phyloP scores from a whole-genome alignment of 1,284 basidiomycete genomes.

The Cystobasidiaceae sp. region DNA sequence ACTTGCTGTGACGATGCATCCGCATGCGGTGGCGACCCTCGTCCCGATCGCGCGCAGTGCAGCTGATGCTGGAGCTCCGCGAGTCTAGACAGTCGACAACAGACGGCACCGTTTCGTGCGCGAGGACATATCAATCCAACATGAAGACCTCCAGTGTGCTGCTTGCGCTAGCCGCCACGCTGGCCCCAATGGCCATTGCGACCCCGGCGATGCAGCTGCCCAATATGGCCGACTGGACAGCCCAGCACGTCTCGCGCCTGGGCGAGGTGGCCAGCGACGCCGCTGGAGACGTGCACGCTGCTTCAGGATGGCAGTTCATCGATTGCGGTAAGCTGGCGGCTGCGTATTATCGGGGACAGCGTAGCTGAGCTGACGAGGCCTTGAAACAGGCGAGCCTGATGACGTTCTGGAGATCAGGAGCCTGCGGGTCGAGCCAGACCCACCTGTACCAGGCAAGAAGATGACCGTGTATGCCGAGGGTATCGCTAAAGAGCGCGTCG shows the following conservation, averaged over 20 bases:
- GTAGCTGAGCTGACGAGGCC: too few species aligned
- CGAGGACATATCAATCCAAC: neutral
- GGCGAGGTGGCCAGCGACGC: constrained; percentile 15
- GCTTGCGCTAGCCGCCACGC: neutral
- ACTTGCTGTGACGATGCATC: too few species aligned
- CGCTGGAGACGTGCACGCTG: constrained; percentile 25
- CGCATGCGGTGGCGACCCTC: too few species aligned
- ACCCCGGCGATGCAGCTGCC: constrained; percentile 11
- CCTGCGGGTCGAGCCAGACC: constrained; percentile 68
- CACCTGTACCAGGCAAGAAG: constrained; percentile 72
- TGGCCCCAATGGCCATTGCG: constrained; percentile 11
- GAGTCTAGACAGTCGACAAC: too few species aligned
- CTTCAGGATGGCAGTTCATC: constrained; percentile 38
- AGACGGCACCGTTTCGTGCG: too few species aligned
- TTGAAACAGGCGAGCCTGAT: constrained; percentile 36
- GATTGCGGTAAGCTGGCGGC: constrained; percentile 40
- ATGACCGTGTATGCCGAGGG: constrained; percentile 73
- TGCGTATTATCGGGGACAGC: too few species aligned
- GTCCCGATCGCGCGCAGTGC: too few species aligned
- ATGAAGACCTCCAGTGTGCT: constrained; percentile 15
- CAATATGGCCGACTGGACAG: constrained; percentile 31
- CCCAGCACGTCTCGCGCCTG: constrained; percentile 30
- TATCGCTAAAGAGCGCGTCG: constrained; percentile 56
- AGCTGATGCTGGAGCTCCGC: too few species aligned
- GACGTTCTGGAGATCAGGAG: constrained; percentile 54